These are phyloP conservation scores for Pseudocohnilembus persalinus DNA, from an alignment of 169 alveolate species.

Conservation along the genomic window DNA sequence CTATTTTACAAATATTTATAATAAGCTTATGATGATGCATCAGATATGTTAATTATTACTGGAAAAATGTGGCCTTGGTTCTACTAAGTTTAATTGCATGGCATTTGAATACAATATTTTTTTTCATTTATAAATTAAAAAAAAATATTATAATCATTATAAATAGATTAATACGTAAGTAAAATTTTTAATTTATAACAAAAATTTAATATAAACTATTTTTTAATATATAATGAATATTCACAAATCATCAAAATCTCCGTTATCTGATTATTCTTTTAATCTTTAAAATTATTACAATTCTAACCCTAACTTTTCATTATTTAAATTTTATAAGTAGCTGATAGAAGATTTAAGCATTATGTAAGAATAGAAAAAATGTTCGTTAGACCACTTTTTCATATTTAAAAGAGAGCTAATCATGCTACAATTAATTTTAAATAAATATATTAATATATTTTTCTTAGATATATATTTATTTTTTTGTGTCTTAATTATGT, in stretches of 20 bases:
- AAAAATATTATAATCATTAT: too few species aligned
- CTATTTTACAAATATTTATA: too few species aligned
- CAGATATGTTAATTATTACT: background rate
- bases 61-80: background rate
- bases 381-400: background rate
- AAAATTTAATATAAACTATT: too few species aligned
- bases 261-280: background rate
- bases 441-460: too few species aligned
- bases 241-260: background rate
- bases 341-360: background rate
- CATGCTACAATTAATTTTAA: too few species aligned
- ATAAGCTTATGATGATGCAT: background rate
- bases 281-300: background rate
- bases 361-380: background rate
- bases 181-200: too few species aligned
- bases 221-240: too few species aligned
- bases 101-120: background rate
- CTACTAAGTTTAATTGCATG: background rate
- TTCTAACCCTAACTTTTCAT: background rate
- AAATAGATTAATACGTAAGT: too few species aligned
- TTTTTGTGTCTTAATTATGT: background rate
- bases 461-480: background rate
- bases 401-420: background rate
- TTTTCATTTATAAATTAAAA: too few species aligned
- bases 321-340: too few species aligned